Base-by-base conservation (phyloP, 129 eudicot species). In the Erigeron canadensis region DNA sequence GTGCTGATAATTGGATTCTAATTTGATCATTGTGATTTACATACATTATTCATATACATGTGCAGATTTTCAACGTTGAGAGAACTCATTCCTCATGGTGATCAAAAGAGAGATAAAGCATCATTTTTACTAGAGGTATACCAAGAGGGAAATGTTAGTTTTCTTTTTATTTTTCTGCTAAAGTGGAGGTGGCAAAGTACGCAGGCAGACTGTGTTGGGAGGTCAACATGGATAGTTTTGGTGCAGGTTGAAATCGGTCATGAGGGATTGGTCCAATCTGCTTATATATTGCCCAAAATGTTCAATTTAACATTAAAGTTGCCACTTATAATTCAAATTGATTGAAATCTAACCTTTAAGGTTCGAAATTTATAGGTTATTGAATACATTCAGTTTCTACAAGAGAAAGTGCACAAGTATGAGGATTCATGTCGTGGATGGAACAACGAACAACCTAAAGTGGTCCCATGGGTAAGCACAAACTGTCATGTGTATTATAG, bases 91-190 rank as follows among this genome's bases (percentile, higher is more conserved):
- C 99, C 99, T 64, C 84, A 86, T 45, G 83, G 96, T 79, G 99
- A 94, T 74, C 96, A 87, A 62, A 94, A 94, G 80, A 90, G 99
- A 83, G 99, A 94, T 73, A 94, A 94, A 81, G 99, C 99, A 38
- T 94, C 99, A 51, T 94, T 94, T 70, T 72, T 94, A 21, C 69
- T 89, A 78, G 99, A 90, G 95, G 99, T 90, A 81, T 34, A 47
- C 21, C 1, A 56, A 0, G 57, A 65, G 65, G 23, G 28, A 63
- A 47, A 45, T 15, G 42, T 76, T 53, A 57, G 53, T 28, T 28
- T 28, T 28, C 34, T 28, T 45, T 45, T 45, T 8, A 45, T 45
- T 5, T 8, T 45, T 45, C 10, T 6, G 12, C 50, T 11, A 45
- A 28, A 28, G 34, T 28, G 34, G 34, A 28, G 34, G 34, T 28